A percentile compares a stretch with the other conserved stretches of the same genome.
These are phyloP conservation scores for Debaryomyces tyrocola DNA, from an alignment of 805 yeast genomes.

Conservation along the genomic window DNA sequence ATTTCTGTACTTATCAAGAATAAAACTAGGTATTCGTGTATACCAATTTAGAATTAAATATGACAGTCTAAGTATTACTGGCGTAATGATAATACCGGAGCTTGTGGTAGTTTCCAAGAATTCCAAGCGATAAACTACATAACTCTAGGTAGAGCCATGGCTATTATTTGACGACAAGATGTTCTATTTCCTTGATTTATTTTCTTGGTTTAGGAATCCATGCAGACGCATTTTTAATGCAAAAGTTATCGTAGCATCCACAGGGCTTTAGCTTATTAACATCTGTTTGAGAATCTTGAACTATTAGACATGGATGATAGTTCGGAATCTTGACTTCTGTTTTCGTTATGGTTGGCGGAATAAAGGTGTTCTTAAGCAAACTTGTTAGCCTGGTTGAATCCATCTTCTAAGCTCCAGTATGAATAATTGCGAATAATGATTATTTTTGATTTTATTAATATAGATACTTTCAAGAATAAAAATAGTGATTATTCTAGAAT, in stretches of 20 bases:
- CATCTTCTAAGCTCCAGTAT: conserved; percentile 28
- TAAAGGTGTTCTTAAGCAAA: conserved; percentile 44
- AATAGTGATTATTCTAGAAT: too few species aligned
- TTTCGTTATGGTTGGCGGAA: conserved; percentile 37
- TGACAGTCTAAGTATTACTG: too few species aligned
- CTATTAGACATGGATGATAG: conserved; percentile 58
- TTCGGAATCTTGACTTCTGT: conserved; percentile 36
- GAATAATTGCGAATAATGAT: too few species aligned
- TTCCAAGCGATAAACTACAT: too few species aligned
- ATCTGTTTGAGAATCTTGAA: conserved; percentile 57
- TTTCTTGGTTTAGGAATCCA: conserved; percentile 38
- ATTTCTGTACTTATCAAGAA: too few species aligned
- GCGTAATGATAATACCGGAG: too few species aligned
- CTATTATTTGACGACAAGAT: background rate
- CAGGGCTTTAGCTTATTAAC: conserved; percentile 35
- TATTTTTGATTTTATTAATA: too few species aligned
- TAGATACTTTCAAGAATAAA: too few species aligned
- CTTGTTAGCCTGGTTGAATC: conserved; percentile 40
- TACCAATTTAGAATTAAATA: too few species aligned
- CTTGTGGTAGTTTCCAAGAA: too few species aligned
- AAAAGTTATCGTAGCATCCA: conserved; percentile 42
- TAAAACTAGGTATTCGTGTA: too few species aligned
- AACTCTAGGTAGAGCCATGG: too few species aligned
- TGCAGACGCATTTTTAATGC: conserved; percentile 38
- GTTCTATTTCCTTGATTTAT: conserved; percentile 10